phyloP scores from a whole-genome alignment of 768 basidiomycete genomes.

The Rhizopogon vesiculosus region DNA sequence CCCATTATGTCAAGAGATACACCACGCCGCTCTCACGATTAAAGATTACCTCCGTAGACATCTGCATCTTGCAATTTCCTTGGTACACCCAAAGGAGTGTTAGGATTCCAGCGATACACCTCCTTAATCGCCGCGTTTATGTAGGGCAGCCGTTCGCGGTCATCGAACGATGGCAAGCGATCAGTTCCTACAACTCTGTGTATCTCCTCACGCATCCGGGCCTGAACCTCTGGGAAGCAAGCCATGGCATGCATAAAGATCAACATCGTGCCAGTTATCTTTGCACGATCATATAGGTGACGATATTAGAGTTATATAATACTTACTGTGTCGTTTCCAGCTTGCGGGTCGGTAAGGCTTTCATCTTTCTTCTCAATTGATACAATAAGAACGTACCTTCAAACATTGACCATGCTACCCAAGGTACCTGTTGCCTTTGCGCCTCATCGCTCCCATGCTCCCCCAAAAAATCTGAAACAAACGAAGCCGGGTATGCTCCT shows the following conservation, averaged over 20 bases:
- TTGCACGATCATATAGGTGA: not conserved
- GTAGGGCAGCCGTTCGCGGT: constrained; percentile 37
- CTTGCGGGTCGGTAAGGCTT: not conserved
- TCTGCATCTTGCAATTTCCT: constrained; percentile 10
- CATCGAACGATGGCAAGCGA: constrained; percentile 37
- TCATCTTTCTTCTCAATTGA: not conserved
- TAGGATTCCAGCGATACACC: constrained; percentile 14
- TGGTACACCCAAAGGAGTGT: constrained; percentile 6
- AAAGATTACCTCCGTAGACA: constrained; percentile 1
- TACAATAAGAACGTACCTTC: constrained; percentile 1
- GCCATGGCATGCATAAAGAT: constrained; percentile 5
- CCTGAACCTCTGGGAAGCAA: not conserved
- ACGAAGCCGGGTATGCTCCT: constrained; percentile 1
- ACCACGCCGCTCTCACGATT: not conserved
- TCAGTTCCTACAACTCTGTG: constrained; percentile 36
- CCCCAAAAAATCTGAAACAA: not conserved
- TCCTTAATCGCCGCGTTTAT: constrained; percentile 26
- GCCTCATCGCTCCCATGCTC: not conserved
- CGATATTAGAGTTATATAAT: not conserved
- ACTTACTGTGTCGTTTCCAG: constrained; percentile 1
- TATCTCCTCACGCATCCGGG: constrained; percentile 29
- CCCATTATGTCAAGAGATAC: not conserved
- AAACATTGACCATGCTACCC: constrained; percentile 5
- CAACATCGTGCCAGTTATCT: constrained; percentile 2
- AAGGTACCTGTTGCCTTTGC: not conserved